A percentile compares a stretch with the other conserved stretches of the same genome.
These are phyloP conservation scores for Flaveria robusta DNA, from an alignment of 129 eudicot genomes.

Conservation along the genomic window DNA sequence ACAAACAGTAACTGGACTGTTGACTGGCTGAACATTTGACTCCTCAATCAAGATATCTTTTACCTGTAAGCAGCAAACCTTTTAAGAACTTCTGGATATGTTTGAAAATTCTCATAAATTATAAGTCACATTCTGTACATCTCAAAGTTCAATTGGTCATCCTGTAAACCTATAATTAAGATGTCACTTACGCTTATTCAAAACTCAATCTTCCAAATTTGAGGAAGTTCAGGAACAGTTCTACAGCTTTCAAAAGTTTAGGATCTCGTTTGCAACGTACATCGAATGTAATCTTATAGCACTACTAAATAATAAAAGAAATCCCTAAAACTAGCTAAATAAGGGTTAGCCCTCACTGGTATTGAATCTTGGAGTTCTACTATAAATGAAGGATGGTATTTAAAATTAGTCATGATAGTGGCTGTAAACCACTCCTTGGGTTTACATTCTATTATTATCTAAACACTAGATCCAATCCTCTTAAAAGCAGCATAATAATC, in stretches of 20 bases:
- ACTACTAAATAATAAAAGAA: background rate
- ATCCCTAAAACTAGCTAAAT: background rate
- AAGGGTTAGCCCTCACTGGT: background rate
- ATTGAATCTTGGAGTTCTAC: background rate
- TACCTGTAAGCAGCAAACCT: conserved; percentile 55
- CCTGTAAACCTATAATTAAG: background rate
- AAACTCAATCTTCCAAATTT: background rate
- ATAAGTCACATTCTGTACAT: background rate
- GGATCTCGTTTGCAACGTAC: background rate
- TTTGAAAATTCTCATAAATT: background rate
- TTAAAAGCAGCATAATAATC: conserved; percentile 9
- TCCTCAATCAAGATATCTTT: conserved; percentile 96
- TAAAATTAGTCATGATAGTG: background rate
- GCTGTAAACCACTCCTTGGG: conserved; percentile 1
- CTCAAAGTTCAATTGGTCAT: conserved; percentile 3
- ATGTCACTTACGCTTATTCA: background rate
- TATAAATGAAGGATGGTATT: background rate
- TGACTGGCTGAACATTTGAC: conserved; percentile 98
- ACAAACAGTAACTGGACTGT: conserved; percentile 98
- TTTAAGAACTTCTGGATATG: background rate
- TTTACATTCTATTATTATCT: background rate
- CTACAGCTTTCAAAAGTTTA: background rate
- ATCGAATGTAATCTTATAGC: background rate
- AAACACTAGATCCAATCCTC: background rate
- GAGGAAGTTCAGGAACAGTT: background rate